Evolutionary conservation across 2,329 filamentous ascomycete species (phyloP).

Genomic region (Exophiala sp.): DNA sequence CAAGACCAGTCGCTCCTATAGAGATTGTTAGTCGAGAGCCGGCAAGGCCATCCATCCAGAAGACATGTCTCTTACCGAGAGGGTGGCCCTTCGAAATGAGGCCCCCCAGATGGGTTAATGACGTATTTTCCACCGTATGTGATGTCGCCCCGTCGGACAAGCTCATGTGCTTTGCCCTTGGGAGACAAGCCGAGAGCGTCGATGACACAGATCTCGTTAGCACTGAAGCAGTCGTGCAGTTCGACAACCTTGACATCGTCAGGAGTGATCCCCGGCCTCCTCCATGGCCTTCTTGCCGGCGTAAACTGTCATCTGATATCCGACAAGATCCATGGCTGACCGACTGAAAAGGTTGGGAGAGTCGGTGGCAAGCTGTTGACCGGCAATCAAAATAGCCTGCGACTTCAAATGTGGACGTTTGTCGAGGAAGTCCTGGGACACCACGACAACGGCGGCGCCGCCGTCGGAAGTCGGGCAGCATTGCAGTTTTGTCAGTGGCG

Average conservation of each 20-base stretch:
- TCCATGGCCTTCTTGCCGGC: conserved; percentile 64
- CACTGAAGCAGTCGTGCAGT: conserved; percentile 93
- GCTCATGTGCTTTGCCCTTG: conserved; percentile 81
- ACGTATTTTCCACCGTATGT: conserved; percentile 79
- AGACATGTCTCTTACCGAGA: conserved; percentile 51
- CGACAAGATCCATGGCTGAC: conserved; percentile 80
- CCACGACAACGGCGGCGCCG: conserved; percentile 78
- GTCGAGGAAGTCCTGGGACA: conserved; percentile 83
- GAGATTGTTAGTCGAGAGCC: conserved; percentile 7
- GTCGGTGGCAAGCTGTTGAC: conserved; percentile 83
- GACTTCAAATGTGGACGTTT: conserved; percentile 72
- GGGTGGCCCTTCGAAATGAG: conserved; percentile 96
- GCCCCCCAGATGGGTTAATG: conserved; percentile 87
- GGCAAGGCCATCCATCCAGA: neutral
- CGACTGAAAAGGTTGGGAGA: conserved; percentile 69
- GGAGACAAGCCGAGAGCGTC: conserved; percentile 76
- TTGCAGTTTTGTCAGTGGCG: conserved; percentile 92
- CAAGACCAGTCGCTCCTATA: conserved; percentile 69
- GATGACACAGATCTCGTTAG: conserved; percentile 87
- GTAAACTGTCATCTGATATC: conserved; percentile 72
- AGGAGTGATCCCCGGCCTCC: conserved; percentile 63
- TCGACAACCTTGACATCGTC: conserved; percentile 77
- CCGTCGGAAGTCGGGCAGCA: conserved; percentile 96
- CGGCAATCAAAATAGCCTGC: conserved; percentile 83
- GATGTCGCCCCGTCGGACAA: conserved; percentile 80